These are phyloP conservation scores for Cladosporium colombiae DNA, from an alignment of 2,329 filamentous ascomycete species.

Conservation along the genomic window DNA sequence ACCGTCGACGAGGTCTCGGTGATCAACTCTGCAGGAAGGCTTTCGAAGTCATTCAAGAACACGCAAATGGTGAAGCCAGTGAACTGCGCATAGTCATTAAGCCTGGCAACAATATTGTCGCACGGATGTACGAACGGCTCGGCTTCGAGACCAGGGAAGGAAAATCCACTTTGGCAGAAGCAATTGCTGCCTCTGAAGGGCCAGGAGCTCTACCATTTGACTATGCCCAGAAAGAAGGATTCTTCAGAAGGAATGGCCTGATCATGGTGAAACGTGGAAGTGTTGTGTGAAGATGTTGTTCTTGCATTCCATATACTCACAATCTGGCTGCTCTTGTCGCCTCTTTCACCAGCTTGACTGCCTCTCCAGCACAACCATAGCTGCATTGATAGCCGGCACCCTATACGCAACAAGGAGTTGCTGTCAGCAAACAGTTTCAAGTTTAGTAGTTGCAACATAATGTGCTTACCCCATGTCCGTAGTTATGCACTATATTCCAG, in stretches of 20 bases:
- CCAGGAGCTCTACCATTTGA: background rate
- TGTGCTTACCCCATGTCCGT: conserved; percentile 59
- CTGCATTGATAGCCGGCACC: conserved; percentile 55
- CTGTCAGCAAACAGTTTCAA: background rate
- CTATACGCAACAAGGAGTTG: background rate
- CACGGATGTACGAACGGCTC: background rate
- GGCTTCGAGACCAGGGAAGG: background rate
- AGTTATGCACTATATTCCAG: conserved; percentile 70
- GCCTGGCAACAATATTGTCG: background rate
- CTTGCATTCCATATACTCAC: background rate
- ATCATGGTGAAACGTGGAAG: background rate
- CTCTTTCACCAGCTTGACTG: conserved; percentile 34
- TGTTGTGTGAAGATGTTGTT: background rate
- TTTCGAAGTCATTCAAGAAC: background rate
- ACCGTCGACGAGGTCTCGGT: background rate
- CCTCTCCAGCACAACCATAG: conserved; percentile 41
- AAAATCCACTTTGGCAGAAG: background rate
- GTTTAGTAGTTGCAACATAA: background rate
- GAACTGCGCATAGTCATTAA: background rate
- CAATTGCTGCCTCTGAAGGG: background rate
- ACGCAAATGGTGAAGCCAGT: background rate
- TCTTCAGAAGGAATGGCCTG: background rate
- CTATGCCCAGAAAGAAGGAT: background rate
- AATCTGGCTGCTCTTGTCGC: background rate
- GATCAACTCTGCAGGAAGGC: background rate